These are phyloP conservation scores for Cymbidium sinense DNA, from an alignment of 106 monocot species.

Conservation along the genomic window DNA sequence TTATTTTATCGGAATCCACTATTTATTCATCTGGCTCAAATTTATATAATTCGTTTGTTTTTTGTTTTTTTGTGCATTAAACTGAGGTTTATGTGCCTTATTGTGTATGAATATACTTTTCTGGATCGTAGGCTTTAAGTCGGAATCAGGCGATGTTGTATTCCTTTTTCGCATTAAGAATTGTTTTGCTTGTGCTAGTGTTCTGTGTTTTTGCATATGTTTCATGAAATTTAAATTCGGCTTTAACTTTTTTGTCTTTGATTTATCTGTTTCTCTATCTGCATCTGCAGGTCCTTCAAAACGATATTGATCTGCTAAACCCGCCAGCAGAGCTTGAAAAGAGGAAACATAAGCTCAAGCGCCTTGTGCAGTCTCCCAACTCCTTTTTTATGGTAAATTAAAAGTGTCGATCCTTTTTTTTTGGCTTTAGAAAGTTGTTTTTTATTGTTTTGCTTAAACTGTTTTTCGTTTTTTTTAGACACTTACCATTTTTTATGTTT, in stretches of 20 bases:
- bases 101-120: not conserved
- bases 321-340: constrained; percentile 58
- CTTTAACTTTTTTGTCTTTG: not conserved
- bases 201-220: not conserved
- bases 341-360: constrained; percentile 60
- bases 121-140: not conserved
- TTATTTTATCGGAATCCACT: not conserved
- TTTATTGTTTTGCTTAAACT: not conserved
- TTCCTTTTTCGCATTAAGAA: not conserved
- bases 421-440: not conserved
- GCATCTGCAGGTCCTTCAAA: constrained; percentile 38
- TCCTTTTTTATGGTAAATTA: constrained; percentile 55
- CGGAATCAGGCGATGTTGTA: not conserved
- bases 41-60: not conserved
- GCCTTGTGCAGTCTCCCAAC: constrained; percentile 56
- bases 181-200: not conserved
- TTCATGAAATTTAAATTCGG: not conserved
- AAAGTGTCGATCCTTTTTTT: not conserved
- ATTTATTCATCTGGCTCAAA: not conserved
- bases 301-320: constrained; percentile 58
- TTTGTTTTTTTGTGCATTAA: too few relatives aligned
- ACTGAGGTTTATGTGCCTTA: not conserved
- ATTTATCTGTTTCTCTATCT: not conserved
- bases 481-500: not conserved
- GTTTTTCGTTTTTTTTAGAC: not conserved